A percentile compares a stretch with the other conserved stretches of the same genome.
These are phyloP conservation scores for Acanthamoeba rhysodes DNA, from an alignment of 208 protist species.

Conservation along the genomic window DNA sequence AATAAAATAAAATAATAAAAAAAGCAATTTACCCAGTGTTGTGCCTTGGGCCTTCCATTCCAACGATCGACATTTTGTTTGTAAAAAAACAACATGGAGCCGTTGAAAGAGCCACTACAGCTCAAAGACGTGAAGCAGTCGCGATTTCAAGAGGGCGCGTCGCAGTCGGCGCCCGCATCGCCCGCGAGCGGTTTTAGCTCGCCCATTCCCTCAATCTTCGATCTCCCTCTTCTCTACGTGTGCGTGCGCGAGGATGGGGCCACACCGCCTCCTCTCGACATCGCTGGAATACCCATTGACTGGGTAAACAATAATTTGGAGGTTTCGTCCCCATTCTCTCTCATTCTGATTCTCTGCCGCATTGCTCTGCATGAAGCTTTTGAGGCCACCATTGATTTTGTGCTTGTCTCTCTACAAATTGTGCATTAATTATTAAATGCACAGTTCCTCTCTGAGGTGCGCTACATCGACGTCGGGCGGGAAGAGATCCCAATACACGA, in stretches of 20 bases:
- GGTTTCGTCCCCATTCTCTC: neutral
- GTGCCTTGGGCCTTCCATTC: no score
- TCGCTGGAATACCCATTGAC: neutral
- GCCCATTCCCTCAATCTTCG: conserved; percentile 13
- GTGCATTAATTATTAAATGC: neutral
- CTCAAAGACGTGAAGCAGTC: neutral
- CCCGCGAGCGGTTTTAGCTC: neutral
- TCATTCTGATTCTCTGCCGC: neutral
- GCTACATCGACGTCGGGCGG: conserved; percentile 56
- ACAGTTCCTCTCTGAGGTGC: conserved; percentile 49
- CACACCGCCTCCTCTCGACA: conserved; percentile 32
- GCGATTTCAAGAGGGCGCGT: neutral
- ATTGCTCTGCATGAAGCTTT: neutral
- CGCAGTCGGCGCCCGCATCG: neutral
- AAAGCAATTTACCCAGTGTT: no score
- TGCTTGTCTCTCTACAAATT: neutral
- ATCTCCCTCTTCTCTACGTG: conserved; percentile 48
- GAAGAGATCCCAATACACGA: conserved; percentile 72
- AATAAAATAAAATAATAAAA: no score
- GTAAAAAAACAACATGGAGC: neutral
- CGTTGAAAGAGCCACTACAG: neutral
- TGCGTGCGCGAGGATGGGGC: conserved; percentile 56
- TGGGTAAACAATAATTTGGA: conserved; percentile 29
- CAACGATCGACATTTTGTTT: no score
- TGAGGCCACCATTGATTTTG: neutral